Percentiles rank a stretch among this genome's conserved stretches.
These are phyloP conservation scores for Puya raimondii DNA, from an alignment of 176 grass and related monocot species.

Conservation along the genomic window DNA sequence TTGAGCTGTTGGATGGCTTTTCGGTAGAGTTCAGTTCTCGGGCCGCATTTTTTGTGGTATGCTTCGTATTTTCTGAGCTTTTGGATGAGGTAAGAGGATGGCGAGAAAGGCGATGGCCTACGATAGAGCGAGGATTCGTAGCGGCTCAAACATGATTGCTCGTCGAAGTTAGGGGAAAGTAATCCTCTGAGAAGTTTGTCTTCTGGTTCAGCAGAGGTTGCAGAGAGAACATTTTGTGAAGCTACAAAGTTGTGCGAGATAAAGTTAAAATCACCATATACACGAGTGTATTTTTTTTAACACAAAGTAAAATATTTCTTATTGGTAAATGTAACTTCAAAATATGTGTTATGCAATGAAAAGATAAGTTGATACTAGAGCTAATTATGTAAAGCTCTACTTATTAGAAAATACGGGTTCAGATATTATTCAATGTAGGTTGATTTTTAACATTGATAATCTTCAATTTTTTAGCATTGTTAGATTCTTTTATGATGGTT, in stretches of 20 bases:
- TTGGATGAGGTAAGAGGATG: conserved; percentile 49
- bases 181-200: conserved; percentile 57
- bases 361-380: too few relatives aligned
- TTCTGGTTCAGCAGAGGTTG: conserved; percentile 1
- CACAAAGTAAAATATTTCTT: too few relatives aligned
- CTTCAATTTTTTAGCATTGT: too few relatives aligned
- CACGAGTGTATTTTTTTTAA: too few relatives aligned
- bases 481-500: too few relatives aligned
- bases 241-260: conserved; percentile 12
- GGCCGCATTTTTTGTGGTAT: conserved; percentile 78
- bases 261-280: too few relatives aligned
- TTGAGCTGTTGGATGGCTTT: conserved; percentile 54
- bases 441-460: too few relatives aligned
- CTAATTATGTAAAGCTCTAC: too few relatives aligned
- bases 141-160: conserved; percentile 53
- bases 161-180: conserved; percentile 42
- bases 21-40: conserved; percentile 42
- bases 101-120: conserved; percentile 48
- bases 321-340: too few relatives aligned
- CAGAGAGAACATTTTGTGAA: not conserved
- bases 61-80: conserved; percentile 66
- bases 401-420: too few relatives aligned
- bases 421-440: too few relatives aligned
- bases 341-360: too few relatives aligned
- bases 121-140: conserved; percentile 55